Evolutionary conservation across 306 rosid genomes (phyloP), one percentile per base, ranked within the genome.

Genomic region (Hippophae rhamnoides): DNA sequence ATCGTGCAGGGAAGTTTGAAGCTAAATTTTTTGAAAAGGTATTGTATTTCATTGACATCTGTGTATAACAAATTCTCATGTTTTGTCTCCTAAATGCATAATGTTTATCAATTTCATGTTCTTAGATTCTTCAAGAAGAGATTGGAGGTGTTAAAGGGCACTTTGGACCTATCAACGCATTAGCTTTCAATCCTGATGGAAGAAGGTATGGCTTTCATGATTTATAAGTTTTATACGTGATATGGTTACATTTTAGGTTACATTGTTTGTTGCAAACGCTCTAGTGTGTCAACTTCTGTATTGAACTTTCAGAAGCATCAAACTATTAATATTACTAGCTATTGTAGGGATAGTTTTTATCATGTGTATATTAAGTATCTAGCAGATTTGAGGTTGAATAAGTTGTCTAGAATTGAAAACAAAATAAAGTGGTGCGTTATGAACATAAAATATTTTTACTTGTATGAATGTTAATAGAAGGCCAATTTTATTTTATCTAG

Each of bases 131-230:
- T 68, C 93, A 85, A 83, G 98, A 85, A 79, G 98, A 92, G 77
- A 85, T 92, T 74, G 96, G 98, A 47, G 98, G 96, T 51, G 96
- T 92, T 38, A 92, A 92, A 70, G 99, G 99, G 49, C 99, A 92
- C 72, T 92, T 88, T 69, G 99, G 99, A 76, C 99, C 96, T 6
- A 92, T 92, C 58, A 92, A 92, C 74, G 93, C 96, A 52, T 58
- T 92, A 76, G 95, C 99, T 58, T 87, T 92, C 77, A 92, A 92
- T 55, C 96, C 96, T 38, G 95, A 92, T 66, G 98, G 98, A 18
- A 87, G 69, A 76, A 92, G 98, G 98, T 92, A 78, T 44, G 38
- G 38, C 38, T 43, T 38, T 55, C 57, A 6, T 45, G 23, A 27
- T 61, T 7, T 38, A 26, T 64, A 27, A 11, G 3, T 48, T 11